phyloP scores from a whole-genome alignment of 306 rosid genomes.

The Sesbania bispinosa region DNA sequence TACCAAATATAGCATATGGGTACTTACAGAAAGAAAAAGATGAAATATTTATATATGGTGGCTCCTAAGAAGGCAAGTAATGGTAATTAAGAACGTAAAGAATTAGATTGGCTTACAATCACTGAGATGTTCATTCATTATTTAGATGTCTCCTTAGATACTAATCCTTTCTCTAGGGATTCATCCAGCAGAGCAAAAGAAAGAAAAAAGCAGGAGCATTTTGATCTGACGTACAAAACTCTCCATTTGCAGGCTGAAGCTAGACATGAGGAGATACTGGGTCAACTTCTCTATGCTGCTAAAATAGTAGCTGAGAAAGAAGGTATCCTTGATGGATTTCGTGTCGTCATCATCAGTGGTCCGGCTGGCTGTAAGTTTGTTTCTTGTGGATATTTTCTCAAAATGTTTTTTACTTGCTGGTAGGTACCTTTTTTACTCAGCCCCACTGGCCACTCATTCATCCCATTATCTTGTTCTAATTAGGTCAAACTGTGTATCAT shows the following conservation, averaged over 20 bases:
- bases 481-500: conserved; percentile 92
- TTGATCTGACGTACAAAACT: neutral
- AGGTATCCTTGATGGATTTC: conserved; percentile 77
- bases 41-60: too few species aligned
- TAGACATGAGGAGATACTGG: conserved; percentile 71
- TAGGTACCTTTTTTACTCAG: neutral
- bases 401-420: neutral
- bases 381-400: neutral
- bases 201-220: neutral
- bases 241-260: conserved; percentile 52
- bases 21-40: too few species aligned
- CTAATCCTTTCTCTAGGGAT: neutral
- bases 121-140: neutral
- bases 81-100: neutral
- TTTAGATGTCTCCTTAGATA: neutral
- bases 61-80: neutral
- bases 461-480: neutral
- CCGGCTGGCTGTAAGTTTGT: conserved; percentile 64
- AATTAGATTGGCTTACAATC: neutral
- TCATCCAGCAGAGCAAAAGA: neutral
- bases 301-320: conserved; percentile 79
- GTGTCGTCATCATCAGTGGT: conserved; percentile 83
- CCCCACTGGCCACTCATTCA: too few species aligned
- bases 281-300: conserved; percentile 75
- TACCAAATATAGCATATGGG: too few species aligned